Percentiles rank a stretch among this genome's conserved stretches.
Evolutionary conservation across 345 rosid genomes (phyloP).

Genomic region (Barbarea vulgaris): DNA sequence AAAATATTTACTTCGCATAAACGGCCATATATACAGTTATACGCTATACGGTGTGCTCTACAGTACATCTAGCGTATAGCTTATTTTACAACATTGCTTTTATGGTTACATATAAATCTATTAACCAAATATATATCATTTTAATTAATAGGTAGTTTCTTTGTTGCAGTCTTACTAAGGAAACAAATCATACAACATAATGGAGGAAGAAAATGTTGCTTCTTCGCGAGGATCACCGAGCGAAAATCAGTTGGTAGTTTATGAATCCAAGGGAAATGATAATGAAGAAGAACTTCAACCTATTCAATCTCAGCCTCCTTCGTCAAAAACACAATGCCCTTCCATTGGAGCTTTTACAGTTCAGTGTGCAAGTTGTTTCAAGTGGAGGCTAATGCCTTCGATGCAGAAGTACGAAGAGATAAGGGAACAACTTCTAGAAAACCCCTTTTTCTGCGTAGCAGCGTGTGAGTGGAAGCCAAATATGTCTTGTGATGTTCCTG

Average conservation of each 20-base stretch:
- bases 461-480: slow-evolving; percentile 82
- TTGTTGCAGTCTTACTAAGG: slow-evolving; percentile 51
- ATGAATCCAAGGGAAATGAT: slow-evolving; percentile 52
- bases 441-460: slow-evolving; percentile 69
- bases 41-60: too few relatives aligned
- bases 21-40: too few relatives aligned
- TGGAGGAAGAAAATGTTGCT: slow-evolving; percentile 47
- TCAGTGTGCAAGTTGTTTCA: slow-evolving; percentile 84
- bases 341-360: slow-evolving; percentile 89
- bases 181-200: slow-evolving; percentile 40
- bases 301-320: slow-evolving; percentile 32
- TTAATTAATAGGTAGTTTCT: slow-evolving; percentile 10
- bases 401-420: slow-evolving; percentile 90
- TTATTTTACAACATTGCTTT: too few relatives aligned
- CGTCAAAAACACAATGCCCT: slow-evolving; percentile 53
- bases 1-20: too few relatives aligned
- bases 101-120: not conserved
- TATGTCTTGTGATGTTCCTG: slow-evolving; percentile 73
- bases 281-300: slow-evolving; percentile 34
- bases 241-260: slow-evolving; percentile 66
- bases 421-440: slow-evolving; percentile 72
- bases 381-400: slow-evolving; percentile 93
- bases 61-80: too few relatives aligned
- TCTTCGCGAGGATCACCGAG: slow-evolving; percentile 30
- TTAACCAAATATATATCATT: not conserved